Conservation (phyloP, 805 yeast species). For the Ogataea chonburiensis region DNA sequence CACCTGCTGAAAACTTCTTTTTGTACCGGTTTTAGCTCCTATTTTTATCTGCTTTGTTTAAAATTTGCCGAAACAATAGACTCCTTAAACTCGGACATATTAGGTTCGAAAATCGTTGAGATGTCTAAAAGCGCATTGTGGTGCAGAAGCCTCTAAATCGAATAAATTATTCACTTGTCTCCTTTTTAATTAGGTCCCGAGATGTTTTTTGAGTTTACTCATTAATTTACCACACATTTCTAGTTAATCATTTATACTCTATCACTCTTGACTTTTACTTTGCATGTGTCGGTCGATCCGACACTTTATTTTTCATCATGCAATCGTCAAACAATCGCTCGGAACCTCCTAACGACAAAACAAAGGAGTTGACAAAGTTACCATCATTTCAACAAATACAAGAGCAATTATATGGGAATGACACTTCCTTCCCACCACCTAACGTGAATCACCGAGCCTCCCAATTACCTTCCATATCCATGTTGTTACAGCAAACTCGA, state of each 20-base stretch:
- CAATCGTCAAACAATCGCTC: slow-evolving; percentile 3
- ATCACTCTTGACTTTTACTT: background rate
- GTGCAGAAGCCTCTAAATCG: slow-evolving; percentile 2
- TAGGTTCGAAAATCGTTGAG: slow-evolving; percentile 6
- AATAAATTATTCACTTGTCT: slow-evolving; percentile 1
- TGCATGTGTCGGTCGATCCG: slow-evolving; percentile 8
- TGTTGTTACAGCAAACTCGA: slow-evolving; percentile 7
- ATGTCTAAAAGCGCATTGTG: slow-evolving; percentile 5
- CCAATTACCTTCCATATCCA: slow-evolving; percentile 12
- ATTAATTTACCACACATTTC: too few species aligned
- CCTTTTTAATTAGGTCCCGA: slow-evolving; percentile 5
- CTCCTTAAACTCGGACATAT: slow-evolving; percentile 3
- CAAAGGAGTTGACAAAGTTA: slow-evolving; percentile 3
- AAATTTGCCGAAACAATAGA: slow-evolving; percentile 8
- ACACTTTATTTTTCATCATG: slow-evolving; percentile 4
- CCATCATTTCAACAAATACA: slow-evolving; percentile 13
- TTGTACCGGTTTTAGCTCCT: slow-evolving; percentile 8
- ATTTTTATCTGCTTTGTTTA: slow-evolving; percentile 5
- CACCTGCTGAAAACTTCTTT: too few species aligned
- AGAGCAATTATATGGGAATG: slow-evolving; percentile 1
- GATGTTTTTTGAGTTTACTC: slow-evolving; percentile 3
- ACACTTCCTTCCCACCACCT: slow-evolving; percentile 6
- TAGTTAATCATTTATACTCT: too few species aligned
- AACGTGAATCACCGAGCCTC: background rate
- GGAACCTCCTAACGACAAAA: slow-evolving; percentile 1